A percentile compares a stretch with the other conserved stretches of the same genome.
phyloP scores from a whole-genome alignment of 2,329 filamentous ascomycete genomes.

The Tolypocladium cylindrosporum region DNA sequence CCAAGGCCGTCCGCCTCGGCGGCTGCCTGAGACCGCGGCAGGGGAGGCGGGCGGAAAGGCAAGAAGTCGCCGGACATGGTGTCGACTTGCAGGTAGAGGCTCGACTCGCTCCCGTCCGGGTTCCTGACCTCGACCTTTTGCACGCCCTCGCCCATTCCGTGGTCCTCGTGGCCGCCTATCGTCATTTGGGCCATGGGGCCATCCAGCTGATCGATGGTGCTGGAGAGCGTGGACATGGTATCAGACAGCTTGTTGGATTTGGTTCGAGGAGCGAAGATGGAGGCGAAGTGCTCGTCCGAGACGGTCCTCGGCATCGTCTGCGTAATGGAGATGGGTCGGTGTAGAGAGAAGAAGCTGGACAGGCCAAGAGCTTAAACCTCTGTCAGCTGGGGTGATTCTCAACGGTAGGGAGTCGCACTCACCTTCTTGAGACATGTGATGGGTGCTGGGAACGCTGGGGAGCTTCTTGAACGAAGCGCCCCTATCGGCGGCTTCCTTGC shows the following conservation, averaged over 20 bases:
- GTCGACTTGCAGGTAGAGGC: conserved; percentile 57
- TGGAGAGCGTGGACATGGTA: conserved; percentile 58
- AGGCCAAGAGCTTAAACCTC: conserved; percentile 62
- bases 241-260: conserved; percentile 42
- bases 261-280: conserved; percentile 61
- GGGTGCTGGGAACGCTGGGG: conserved; percentile 66
- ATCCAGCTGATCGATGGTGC: conserved; percentile 49
- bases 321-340: conserved; percentile 85
- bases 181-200: conserved; percentile 44
- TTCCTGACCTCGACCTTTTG: conserved; percentile 43
- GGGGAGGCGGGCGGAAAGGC: conserved; percentile 78
- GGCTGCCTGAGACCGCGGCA: conserved; percentile 51
- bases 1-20: conserved; percentile 25
- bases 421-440: conserved; percentile 62
- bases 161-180: conserved; percentile 29
- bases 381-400: neutral
- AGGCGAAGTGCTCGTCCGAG: conserved; percentile 65
- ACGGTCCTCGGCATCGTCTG: conserved; percentile 67
- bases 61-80: conserved; percentile 60
- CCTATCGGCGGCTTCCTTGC: conserved; percentile 36
- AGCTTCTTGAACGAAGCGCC: conserved; percentile 45
- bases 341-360: conserved; percentile 90
- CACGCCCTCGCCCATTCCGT: conserved; percentile 33
- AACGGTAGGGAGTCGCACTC: conserved; percentile 10
- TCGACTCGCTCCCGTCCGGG: conserved; percentile 46